These are phyloP conservation scores for Ustilago shanxiensis DNA, from an alignment of 1,284 basidiomycete species.

Conservation along the genomic window DNA sequence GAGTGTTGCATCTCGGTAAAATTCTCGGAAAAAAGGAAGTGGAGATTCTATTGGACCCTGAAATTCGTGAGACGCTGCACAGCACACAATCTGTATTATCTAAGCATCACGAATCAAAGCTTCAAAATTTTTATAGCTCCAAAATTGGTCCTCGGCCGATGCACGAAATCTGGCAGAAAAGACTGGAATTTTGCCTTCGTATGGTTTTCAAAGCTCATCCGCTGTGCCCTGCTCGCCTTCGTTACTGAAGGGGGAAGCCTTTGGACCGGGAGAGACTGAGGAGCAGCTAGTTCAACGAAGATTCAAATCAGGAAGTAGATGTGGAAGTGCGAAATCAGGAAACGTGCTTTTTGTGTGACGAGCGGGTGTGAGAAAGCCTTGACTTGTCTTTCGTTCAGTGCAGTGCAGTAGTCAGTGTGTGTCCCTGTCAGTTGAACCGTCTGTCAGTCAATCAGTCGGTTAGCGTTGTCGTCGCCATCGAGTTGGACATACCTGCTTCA, in stretches of 20 bases:
- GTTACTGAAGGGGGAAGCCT: no score
- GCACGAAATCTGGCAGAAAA: no score
- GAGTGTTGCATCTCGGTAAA: constrained; percentile 17
- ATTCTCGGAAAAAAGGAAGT: constrained; percentile 13
- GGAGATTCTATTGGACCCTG: constrained; percentile 15
- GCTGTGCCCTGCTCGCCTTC: no score
- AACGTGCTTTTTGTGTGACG: no score
- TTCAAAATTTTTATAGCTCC: not conserved
- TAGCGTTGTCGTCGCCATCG: constrained; percentile 39
- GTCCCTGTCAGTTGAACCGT: not conserved
- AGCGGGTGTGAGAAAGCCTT: not conserved
- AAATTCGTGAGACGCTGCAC: not conserved
- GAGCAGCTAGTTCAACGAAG: no score
- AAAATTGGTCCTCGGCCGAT: not conserved
- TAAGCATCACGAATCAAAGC: not conserved
- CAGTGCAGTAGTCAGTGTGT: constrained; percentile 3
- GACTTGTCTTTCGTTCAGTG: not conserved
- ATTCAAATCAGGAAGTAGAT: no score
- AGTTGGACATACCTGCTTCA: constrained; percentile 13
- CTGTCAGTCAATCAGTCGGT: not conserved
- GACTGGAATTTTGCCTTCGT: no score
- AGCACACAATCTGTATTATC: constrained; percentile 2
- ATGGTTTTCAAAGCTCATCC: no score
- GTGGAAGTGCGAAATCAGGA: no score
- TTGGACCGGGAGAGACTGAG: no score